Evolutionary conservation across 2,329 filamentous ascomycete genomes (phyloP).

Genomic region (Meredithiella fracta): DNA sequence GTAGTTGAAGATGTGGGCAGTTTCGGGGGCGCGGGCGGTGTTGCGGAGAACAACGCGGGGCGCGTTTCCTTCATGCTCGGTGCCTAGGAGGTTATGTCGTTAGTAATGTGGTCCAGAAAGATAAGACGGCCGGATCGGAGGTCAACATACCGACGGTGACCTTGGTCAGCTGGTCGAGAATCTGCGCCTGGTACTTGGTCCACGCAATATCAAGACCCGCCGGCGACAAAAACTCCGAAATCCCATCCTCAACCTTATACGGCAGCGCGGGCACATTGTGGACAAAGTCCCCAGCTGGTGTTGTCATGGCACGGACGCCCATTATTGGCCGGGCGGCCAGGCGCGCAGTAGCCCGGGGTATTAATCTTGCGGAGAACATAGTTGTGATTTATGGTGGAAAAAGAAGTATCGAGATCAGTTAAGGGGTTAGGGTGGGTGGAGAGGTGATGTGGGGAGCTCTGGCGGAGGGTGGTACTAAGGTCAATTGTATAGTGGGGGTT

Average conservation of each 20-base stretch:
- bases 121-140: neutral
- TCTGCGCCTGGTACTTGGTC: conserved; percentile 60
- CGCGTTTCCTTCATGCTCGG: conserved; percentile 42
- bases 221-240: conserved; percentile 55
- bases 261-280: conserved; percentile 32
- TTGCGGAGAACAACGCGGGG: conserved; percentile 54
- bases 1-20: conserved; percentile 79
- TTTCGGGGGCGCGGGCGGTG: conserved; percentile 60
- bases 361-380: conserved; percentile 39
- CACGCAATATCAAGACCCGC: conserved; percentile 62
- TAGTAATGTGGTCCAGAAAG: conserved; percentile 2
- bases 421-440: neutral
- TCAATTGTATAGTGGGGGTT: conserved; percentile 11
- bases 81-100: conserved; percentile 30
- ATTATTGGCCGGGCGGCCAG: conserved; percentile 5
- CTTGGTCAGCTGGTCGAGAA: conserved; percentile 61
- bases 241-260: conserved; percentile 31
- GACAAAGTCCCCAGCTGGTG: conserved; percentile 23
- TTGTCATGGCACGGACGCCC: conserved; percentile 26
- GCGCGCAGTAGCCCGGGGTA: conserved; percentile 29
- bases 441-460: neutral
- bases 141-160: conserved; percentile 48
- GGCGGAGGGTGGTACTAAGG: neutral
- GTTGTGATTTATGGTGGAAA: conserved; percentile 16
- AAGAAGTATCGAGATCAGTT: neutral